Conservation (phyloP, 306 rosid genomes). For the Rosa persica region DNA sequence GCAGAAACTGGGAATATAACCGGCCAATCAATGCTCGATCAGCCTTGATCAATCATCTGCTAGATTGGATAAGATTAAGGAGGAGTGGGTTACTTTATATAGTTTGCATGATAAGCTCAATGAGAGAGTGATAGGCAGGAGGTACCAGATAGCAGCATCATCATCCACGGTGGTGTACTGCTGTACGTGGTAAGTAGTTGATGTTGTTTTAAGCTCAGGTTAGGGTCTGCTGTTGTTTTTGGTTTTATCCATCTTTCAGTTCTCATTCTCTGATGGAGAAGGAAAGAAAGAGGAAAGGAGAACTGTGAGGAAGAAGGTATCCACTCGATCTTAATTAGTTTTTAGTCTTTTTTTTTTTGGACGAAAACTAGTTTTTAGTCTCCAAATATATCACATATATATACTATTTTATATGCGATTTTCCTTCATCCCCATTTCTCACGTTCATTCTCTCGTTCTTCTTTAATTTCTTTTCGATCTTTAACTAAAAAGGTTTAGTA, state of each 20-base stretch:
- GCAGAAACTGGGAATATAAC: background rate
- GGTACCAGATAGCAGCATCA: background rate
- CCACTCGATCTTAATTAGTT: background rate
- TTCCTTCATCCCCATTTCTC: no score
- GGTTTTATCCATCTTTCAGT: background rate
- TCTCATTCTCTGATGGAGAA: background rate
- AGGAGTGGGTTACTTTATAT: no score
- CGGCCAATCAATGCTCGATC: background rate
- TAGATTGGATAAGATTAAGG: background rate
- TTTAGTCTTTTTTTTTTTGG: background rate
- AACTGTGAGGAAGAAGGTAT: background rate
- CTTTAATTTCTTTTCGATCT: no score
- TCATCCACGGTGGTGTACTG: background rate
- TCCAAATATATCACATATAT: no score
- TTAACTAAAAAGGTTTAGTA: no score
- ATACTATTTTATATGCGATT: no score
- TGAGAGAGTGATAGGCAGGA: background rate
- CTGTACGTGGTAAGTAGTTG: background rate
- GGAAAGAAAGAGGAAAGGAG: background rate
- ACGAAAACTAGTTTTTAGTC: background rate
- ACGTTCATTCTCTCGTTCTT: no score
- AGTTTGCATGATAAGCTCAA: background rate
- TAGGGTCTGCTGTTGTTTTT: background rate
- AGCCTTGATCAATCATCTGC: background rate
- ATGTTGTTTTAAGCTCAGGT: background rate